Evolutionary conservation across 192 early-diverging fungal genomes (phyloP), one percentile per base, ranked within the genome.

Genomic region (Backusella sp.): DNA sequence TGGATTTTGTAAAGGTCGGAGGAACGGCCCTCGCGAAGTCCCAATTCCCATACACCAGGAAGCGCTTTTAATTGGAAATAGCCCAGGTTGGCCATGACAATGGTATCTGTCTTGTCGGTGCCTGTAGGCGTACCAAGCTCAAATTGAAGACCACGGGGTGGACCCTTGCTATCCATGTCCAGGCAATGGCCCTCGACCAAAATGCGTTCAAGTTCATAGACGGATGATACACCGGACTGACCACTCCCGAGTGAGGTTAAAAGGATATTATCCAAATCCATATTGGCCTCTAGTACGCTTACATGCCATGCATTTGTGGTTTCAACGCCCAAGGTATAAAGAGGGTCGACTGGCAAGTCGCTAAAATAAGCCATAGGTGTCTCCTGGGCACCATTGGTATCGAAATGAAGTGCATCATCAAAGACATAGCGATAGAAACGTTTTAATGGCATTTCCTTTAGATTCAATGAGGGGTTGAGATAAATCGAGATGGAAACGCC

Each of bases 41-140:
- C 76, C 59, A 99, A 87, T 41, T 82, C 80, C 96, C 96, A 99
- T 3, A 95, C 88, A 68, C 97, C 97, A 9, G 97, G 96, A 73
- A 90, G 90, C 5, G 96, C 96, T 80, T 97, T 96, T 66, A 99
- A 88, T 83, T 99, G 98, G 69, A 99, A 84, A 76, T 99, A 99
- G 3, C 98, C 98, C 17, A 97, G 87, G 52, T 99, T 99, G n/a
- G 95, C 95, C 98, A 99, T 99, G 1, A 98, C 95, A 52, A 98
- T 95, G 4, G 97, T 99, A 75, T 97, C 98, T 0, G 92, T 90
- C 46, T 92, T 87, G 3, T 84, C 86, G 11, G 90, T 88, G 7
- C 88, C 66, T 1, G 77, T 72, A 0, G 82, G 77, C 34, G 94
- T 95, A 9, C 93, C 96, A 17, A 99, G 90, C 23, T 92, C 86